Base-by-base conservation (phyloP, 1,139 yeast genomes). In the Taphrina pruni region DNA sequence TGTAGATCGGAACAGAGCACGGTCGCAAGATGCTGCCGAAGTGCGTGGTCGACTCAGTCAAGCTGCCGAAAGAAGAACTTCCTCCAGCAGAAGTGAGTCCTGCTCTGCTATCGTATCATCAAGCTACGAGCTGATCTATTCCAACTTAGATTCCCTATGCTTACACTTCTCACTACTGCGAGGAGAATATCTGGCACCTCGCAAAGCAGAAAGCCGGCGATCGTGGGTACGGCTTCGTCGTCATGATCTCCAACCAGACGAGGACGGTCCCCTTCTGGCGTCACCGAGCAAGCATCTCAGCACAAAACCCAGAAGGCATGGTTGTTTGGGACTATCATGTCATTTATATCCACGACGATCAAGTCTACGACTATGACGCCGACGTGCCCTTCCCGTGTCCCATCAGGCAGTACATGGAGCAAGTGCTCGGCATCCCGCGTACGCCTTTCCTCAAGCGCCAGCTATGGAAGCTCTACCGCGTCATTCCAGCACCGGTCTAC, bases 301-400 rank as follows among this genome's bases (percentile, higher is more conserved):
- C 38, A 14, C 61, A 45, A 12, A 55, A 54, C 17, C 55, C 67
- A 17, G 61, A 45, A 12, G 67, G 67, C 20, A 50, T 64, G 52
- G 67, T 64, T 26, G 39, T 64, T 1, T 64, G 67, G 67, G 67
- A 55, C 41, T 64, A 64, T 36, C 67, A 64, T 55, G 67, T 64
- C 56, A 55, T 64, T 20, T 41, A 50, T 32, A 39, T 64, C 36
- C 61, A 64, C 12, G 48, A 14, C 56, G 46, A 46, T 6, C 21
- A 21, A 7, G 51, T 64, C 55, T 64, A 41, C 39, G 67, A 64
- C 67, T 64, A 39, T 36, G 67, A 64, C 17, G 43, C 61, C 20
- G 67, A 54, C 32, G 67, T 64, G 11, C 61, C 67, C 20, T 64
- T 46, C 38, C 67, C 67, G 5, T 64, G 67, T 38, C 38, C 43